Evolutionary conservation across 1,284 basidiomycete species (phyloP).

Genomic region (Sporisorium iseilematis-ciliati): DNA sequence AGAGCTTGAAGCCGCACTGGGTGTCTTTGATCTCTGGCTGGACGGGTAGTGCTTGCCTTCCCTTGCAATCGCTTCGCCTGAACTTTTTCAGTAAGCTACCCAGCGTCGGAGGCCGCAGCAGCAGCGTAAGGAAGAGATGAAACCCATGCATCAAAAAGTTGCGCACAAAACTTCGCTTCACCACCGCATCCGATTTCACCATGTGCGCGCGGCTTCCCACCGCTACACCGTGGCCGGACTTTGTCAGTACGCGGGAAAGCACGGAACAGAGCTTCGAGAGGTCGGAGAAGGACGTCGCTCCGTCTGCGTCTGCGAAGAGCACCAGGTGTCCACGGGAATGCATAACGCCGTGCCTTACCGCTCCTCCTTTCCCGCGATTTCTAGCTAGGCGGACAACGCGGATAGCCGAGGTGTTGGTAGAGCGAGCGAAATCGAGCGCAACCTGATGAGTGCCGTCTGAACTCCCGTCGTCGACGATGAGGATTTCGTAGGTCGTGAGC

Average conservation of each 20-base stretch:
- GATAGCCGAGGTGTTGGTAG: slow-evolving; percentile 75
- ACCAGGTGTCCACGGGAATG: slow-evolving; percentile 82
- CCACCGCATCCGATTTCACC: slow-evolving; percentile 90
- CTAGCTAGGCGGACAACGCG: slow-evolving; percentile 81
- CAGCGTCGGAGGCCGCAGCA: slow-evolving; percentile 59
- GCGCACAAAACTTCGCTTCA: slow-evolving; percentile 86
- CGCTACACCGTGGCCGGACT: slow-evolving; percentile 76
- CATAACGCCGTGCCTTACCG: slow-evolving; percentile 80
- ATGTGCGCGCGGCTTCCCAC: slow-evolving; percentile 88
- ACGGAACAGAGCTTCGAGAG: slow-evolving; percentile 79
- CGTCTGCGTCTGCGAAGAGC: slow-evolving; percentile 93
- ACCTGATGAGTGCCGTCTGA: slow-evolving; percentile 79
- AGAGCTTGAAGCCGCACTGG: slow-evolving; percentile 91
- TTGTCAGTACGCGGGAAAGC: slow-evolving; percentile 71
- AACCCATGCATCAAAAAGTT: slow-evolving; percentile 93
- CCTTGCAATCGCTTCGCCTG: neutral
- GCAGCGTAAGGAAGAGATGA: slow-evolving; percentile 73
- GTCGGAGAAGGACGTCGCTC: slow-evolving; percentile 86
- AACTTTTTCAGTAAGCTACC: slow-evolving; percentile 6
- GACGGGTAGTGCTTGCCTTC: slow-evolving; percentile 58
- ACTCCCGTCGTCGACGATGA: slow-evolving; percentile 91
- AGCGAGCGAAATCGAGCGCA: slow-evolving; percentile 77
- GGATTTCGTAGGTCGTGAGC: slow-evolving; percentile 74
- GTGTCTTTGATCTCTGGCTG: slow-evolving; percentile 90
- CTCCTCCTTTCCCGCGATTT: slow-evolving; percentile 91